Percentiles rank a stretch among this genome's conserved stretches.
Conservation (phyloP, 2,329 filamentous ascomycete species). For the Helicocarpus griseus region DNA sequence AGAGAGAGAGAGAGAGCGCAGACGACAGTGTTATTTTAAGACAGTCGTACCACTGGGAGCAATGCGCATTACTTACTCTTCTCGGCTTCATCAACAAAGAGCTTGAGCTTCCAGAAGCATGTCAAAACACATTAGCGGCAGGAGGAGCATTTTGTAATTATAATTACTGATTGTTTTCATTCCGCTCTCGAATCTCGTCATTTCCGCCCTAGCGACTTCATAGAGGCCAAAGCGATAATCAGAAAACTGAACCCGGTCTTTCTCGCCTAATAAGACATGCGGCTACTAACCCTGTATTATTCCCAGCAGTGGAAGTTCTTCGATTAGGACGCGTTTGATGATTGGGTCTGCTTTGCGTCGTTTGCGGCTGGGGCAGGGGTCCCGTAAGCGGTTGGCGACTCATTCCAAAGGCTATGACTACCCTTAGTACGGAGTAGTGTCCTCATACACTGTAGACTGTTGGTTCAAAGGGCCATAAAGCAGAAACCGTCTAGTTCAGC, state of each 20-base stretch:
- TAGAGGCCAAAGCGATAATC: neutral
- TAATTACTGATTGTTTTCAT: neutral
- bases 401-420: neutral
- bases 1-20: neutral
- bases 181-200: neutral
- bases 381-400: neutral
- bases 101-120: neutral
- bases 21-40: neutral
- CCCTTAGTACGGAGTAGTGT: too few relatives aligned
- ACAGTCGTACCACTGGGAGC: neutral
- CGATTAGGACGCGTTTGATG: neutral
- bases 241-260: neutral
- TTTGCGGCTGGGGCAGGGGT: constrained; percentile 3
- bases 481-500: constrained; percentile 15
- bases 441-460: neutral
- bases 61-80: neutral
- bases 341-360: constrained; percentile 1
- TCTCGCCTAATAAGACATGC: neutral
- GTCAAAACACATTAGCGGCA: neutral
- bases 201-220: neutral
- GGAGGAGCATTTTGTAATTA: neutral
- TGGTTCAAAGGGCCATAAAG: neutral
- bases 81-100: neutral
- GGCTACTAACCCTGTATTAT: neutral
- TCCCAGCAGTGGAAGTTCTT: neutral